Percentiles rank a stretch among this genome's conserved stretches.
phyloP scores from a whole-genome alignment of 805 yeast genomes.

The Brettanomyces anomalus region DNA sequence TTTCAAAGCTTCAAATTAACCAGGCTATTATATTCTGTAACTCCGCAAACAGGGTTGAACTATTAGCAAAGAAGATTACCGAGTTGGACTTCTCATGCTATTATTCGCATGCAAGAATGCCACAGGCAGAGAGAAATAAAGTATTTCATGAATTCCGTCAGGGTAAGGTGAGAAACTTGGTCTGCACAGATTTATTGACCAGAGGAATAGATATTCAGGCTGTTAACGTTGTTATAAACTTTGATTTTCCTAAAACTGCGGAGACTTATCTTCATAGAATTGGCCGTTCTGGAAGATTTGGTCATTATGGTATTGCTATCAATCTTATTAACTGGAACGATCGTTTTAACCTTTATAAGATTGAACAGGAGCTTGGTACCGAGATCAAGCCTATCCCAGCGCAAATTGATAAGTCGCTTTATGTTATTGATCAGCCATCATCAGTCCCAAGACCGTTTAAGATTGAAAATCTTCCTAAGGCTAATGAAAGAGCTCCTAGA shows the following conservation, averaged over 20 bases:
- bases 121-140: slow-evolving; percentile 92
- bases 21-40: slow-evolving; percentile 97
- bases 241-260: slow-evolving; percentile 97
- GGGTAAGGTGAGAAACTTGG: slow-evolving; percentile 94
- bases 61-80: slow-evolving; percentile 90
- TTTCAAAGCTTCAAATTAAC: slow-evolving; percentile 89
- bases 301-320: slow-evolving; percentile 96
- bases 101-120: slow-evolving; percentile 96
- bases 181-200: slow-evolving; percentile 91
- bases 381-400: slow-evolving; percentile 96
- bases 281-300: slow-evolving; percentile 98
- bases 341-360: slow-evolving; percentile 84
- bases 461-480: slow-evolving; percentile 39
- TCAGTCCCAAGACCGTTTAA: slow-evolving; percentile 87
- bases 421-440: slow-evolving; percentile 73
- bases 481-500: slow-evolving; percentile 19
- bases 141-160: slow-evolving; percentile 98
- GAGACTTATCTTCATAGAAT: slow-evolving; percentile 97
- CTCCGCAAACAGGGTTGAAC: slow-evolving; percentile 92
- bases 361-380: slow-evolving; percentile 95
- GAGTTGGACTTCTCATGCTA: slow-evolving; percentile 95
- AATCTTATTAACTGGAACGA: slow-evolving; percentile 96
- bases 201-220: slow-evolving; percentile 99
- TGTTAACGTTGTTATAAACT: slow-evolving; percentile 94
- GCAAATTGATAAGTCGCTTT: slow-evolving; percentile 79